Evolutionary conservation across 2,329 filamentous ascomycete genomes (phyloP).

Genomic region (Pezicula carpinea): DNA sequence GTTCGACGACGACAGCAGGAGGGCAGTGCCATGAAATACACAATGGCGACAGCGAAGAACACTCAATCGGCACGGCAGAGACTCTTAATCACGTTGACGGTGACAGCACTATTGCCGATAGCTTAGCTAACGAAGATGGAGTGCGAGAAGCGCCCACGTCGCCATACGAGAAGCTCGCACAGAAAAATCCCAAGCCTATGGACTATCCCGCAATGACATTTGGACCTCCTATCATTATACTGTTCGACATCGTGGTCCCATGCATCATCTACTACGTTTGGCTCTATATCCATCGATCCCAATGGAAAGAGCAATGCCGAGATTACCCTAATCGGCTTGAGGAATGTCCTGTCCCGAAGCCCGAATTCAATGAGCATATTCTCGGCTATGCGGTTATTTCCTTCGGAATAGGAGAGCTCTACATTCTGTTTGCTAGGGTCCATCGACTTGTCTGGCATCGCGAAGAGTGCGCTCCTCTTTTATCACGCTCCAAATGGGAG

Average conservation of each 20-base stretch:
- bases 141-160: not conserved
- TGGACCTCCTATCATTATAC: slow-evolving; percentile 16
- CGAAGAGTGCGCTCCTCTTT: slow-evolving; percentile 17
- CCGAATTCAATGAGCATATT: slow-evolving; percentile 15
- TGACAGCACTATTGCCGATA: not conserved
- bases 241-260: slow-evolving; percentile 18
- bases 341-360: slow-evolving; percentile 10
- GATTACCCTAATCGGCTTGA: slow-evolving; percentile 2
- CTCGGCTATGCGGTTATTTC: slow-evolving; percentile 17
- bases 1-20: not conserved
- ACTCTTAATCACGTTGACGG: not conserved
- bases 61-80: too few species aligned
- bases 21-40: not conserved
- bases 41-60: not conserved
- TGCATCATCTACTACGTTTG: slow-evolving; percentile 20
- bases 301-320: slow-evolving; percentile 10
- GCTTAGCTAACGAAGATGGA: not conserved
- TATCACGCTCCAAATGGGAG: slow-evolving; percentile 17
- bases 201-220: slow-evolving; percentile 20
- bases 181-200: slow-evolving; percentile 16
- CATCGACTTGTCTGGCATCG: slow-evolving; percentile 10
- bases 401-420: slow-evolving; percentile 17
- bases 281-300: slow-evolving; percentile 10
- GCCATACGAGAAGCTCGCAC: slow-evolving; percentile 17
- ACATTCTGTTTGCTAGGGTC: slow-evolving; percentile 14